Conservation (phyloP, 139 green algal species). For the Closterium sp. region DNA sequence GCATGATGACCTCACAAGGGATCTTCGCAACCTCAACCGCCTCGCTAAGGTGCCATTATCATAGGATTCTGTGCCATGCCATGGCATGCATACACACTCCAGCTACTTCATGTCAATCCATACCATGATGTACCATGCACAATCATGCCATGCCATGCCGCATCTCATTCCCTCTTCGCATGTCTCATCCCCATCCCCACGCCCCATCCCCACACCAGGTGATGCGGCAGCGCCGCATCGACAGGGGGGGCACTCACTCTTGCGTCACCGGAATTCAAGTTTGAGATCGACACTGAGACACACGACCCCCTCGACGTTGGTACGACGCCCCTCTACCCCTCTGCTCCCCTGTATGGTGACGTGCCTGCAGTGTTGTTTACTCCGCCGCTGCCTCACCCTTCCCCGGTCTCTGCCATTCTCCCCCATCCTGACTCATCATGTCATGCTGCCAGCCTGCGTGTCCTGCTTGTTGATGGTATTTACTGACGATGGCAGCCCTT, state of each 20-base stretch:
- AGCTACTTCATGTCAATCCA: not conserved
- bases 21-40: not conserved
- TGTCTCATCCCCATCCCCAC: not conserved
- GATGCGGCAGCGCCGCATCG: constrained; percentile 64
- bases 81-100: not conserved
- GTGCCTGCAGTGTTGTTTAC: too few relatives aligned
- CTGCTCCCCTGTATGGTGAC: not conserved
- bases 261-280: constrained; percentile 93
- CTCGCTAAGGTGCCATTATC: not conserved
- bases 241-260: constrained; percentile 83
- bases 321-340: not conserved
- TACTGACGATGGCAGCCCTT: too few relatives aligned
- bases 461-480: too few relatives aligned
- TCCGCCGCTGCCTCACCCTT: not conserved
- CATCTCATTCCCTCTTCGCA: constrained; percentile 2
- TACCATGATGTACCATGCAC: not conserved
- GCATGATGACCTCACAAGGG: not conserved
- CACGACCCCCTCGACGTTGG: constrained; percentile 86
- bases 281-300: constrained; percentile 86
- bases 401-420: not conserved
- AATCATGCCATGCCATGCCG: not conserved
- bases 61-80: not conserved
- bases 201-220: constrained; percentile 41
- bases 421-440: too few relatives aligned
- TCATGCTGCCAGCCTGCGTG: too few relatives aligned